Conservation (phyloP, 176 grass and related monocot species). For the Paspalum notatum region DNA sequence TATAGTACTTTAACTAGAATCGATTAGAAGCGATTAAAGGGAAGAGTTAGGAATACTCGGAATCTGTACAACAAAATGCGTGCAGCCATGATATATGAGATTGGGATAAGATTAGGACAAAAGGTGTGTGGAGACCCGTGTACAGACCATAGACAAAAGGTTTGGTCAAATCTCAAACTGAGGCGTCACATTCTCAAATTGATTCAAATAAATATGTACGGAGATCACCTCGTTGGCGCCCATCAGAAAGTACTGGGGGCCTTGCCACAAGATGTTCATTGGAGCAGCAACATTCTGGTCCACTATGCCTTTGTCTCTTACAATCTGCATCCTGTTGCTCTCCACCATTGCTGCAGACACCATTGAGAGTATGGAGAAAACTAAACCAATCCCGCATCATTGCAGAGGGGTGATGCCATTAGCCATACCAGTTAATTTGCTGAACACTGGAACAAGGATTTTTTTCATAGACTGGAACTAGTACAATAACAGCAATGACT, state of each 20-base stretch:
- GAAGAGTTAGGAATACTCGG: too few relatives aligned
- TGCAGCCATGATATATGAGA: too few relatives aligned
- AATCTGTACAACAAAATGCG: too few relatives aligned
- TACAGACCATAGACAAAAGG: too few relatives aligned
- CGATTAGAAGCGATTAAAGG: too few relatives aligned
- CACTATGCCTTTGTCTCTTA: conserved; percentile 30
- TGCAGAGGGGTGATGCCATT: conserved; percentile 56
- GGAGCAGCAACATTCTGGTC: conserved; percentile 27
- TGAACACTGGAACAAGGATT: conserved; percentile 50
- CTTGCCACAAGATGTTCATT: conserved; percentile 63
- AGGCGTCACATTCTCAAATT: too few relatives aligned
- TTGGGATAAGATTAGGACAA: too few relatives aligned
- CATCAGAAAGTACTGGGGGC: conserved; percentile 57
- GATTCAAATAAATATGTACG: too few relatives aligned
- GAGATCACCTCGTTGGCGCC: conserved; percentile 57
- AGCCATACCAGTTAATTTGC: conserved; percentile 43
- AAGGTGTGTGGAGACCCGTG: too few relatives aligned
- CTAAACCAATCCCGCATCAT: conserved; percentile 49
- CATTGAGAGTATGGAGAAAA: conserved; percentile 52
- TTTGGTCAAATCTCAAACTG: too few relatives aligned
- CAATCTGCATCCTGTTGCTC: conserved; percentile 41
- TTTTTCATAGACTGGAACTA: conserved; percentile 58
- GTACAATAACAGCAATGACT: conserved; percentile 43
- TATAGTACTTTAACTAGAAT: too few relatives aligned
- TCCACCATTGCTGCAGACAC: conserved; percentile 54